Conservation (phyloP, 2,329 filamentous ascomycete genomes). For the Calonectria hongkongensis region DNA sequence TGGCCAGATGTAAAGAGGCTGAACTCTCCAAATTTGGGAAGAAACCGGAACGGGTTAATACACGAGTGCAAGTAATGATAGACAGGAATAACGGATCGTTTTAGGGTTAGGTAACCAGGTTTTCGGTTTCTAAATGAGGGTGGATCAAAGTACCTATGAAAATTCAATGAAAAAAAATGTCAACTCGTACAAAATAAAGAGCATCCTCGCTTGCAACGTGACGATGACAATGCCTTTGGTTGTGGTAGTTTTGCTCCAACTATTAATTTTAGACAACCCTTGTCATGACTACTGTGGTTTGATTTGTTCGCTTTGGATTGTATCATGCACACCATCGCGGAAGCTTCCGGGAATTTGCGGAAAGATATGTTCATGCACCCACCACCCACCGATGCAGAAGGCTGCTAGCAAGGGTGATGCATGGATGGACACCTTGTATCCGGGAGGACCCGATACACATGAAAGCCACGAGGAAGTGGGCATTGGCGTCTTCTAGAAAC, state of each 20-base stretch:
- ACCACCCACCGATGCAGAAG: conserved; percentile 22
- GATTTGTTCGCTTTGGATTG: conserved; percentile 6
- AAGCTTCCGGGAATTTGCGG: conserved; percentile 27
- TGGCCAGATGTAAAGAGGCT: conserved; percentile 61
- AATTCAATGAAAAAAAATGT: conserved; percentile 38
- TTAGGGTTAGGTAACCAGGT: conserved; percentile 52
- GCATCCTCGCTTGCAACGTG: not conserved
- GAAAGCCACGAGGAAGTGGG: conserved; percentile 31
- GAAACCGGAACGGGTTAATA: conserved; percentile 51
- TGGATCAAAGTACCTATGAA: conserved; percentile 46
- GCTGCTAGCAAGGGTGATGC: conserved; percentile 42
- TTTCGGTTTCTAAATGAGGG: conserved; percentile 53
- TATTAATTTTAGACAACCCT: not conserved
- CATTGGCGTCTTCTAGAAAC: not conserved
- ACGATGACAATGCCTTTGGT: too few relatives aligned
- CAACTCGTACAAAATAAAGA: conserved; percentile 33
- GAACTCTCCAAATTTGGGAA: conserved; percentile 27
- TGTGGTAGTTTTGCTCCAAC: too few relatives aligned
- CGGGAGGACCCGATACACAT: conserved; percentile 28
- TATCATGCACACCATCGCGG: conserved; percentile 13
- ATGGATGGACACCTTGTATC: conserved; percentile 27
- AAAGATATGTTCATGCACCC: conserved; percentile 40
- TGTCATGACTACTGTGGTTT: conserved; percentile 6
- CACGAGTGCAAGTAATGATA: conserved; percentile 56
- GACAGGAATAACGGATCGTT: conserved; percentile 54